Conservation (phyloP, 1,284 basidiomycete genomes). For the Cryptococcus deneoformans region DNA sequence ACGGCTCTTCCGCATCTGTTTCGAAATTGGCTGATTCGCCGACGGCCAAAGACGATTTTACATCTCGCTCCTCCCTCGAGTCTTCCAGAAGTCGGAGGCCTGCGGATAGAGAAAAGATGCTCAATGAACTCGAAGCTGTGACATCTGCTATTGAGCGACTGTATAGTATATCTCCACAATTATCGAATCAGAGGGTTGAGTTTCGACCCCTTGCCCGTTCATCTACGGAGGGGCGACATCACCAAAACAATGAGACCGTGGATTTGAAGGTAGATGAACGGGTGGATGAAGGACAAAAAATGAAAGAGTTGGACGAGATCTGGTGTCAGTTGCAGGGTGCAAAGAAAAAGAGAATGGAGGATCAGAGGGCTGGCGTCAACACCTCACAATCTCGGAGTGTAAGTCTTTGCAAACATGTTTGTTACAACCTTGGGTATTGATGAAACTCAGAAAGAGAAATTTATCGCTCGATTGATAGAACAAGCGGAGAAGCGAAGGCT, state of each 20-base stretch:
- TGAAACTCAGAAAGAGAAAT: constrained; percentile 15
- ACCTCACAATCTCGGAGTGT: constrained; percentile 12
- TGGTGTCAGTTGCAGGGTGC: constrained; percentile 38
- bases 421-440: not conserved
- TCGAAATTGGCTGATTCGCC: not conserved
- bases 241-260: constrained; percentile 51
- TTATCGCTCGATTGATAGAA: constrained; percentile 21
- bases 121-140: constrained; percentile 69
- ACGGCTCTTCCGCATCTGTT: no score
- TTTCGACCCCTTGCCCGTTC: constrained; percentile 56
- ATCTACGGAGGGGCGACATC: not conserved
- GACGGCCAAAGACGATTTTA: not conserved
- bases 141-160: constrained; percentile 81
- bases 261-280: constrained; percentile 53
- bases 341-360: constrained; percentile 15
- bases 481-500: constrained; percentile 19
- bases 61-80: not conserved
- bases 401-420: not conserved
- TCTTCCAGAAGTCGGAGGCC: not conserved
- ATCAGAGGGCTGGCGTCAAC: constrained; percentile 24
- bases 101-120: constrained; percentile 23
- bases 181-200: constrained; percentile 82
- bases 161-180: constrained; percentile 74
- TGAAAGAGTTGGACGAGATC: constrained; percentile 38
- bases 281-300: constrained; percentile 25